A percentile compares a stretch with the other conserved stretches of the same genome.
These are phyloP conservation scores for Pseudocercospora vitis DNA, from an alignment of 2,329 filamentous ascomycete species.

Conservation along the genomic window DNA sequence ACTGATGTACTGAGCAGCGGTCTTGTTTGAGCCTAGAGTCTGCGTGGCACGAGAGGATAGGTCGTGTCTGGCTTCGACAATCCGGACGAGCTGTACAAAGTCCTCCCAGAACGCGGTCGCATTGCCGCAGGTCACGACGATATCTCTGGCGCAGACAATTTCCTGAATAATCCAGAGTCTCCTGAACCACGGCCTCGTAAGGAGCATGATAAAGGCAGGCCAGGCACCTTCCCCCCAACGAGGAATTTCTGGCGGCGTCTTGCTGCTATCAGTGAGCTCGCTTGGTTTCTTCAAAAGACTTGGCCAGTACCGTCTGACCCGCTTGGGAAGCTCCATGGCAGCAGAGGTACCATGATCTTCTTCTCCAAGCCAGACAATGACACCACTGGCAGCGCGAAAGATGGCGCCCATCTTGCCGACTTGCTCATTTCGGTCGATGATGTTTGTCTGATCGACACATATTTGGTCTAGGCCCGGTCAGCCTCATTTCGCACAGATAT, in stretches of 20 bases:
- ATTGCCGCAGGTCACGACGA: slow-evolving; percentile 22
- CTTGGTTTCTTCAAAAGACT: slow-evolving; percentile 19
- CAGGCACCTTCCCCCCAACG: slow-evolving; percentile 21
- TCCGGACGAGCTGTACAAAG: slow-evolving; percentile 20
- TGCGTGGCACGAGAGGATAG: slow-evolving; percentile 10
- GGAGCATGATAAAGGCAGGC: slow-evolving; percentile 21
- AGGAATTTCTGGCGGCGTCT: slow-evolving; percentile 20
- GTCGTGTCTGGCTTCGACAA: slow-evolving; percentile 18
- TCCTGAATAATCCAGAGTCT: slow-evolving; percentile 25
- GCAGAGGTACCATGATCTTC: slow-evolving; percentile 15
- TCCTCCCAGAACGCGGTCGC: slow-evolving; percentile 23
- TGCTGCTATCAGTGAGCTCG: slow-evolving; percentile 16
- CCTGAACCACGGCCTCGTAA: slow-evolving; percentile 21
- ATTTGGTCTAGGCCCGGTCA: slow-evolving; percentile 16
- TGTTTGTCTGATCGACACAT: slow-evolving; percentile 24
- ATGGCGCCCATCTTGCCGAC: slow-evolving; percentile 25
- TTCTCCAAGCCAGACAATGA: slow-evolving; percentile 26
- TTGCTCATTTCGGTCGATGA: slow-evolving; percentile 21
- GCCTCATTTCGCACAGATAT: neutral
- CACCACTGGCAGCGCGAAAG: slow-evolving; percentile 20
- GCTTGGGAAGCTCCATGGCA: slow-evolving; percentile 24
- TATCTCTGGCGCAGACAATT: slow-evolving; percentile 23
- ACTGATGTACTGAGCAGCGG: slow-evolving; percentile 20
- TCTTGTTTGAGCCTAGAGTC: slow-evolving; percentile 20
- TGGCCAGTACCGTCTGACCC: slow-evolving; percentile 20